Evolutionary conservation across 2,329 filamentous ascomycete genomes (phyloP), one percentile per base, ranked within the genome.

Genomic region (Verticillium alfalfae): DNA sequence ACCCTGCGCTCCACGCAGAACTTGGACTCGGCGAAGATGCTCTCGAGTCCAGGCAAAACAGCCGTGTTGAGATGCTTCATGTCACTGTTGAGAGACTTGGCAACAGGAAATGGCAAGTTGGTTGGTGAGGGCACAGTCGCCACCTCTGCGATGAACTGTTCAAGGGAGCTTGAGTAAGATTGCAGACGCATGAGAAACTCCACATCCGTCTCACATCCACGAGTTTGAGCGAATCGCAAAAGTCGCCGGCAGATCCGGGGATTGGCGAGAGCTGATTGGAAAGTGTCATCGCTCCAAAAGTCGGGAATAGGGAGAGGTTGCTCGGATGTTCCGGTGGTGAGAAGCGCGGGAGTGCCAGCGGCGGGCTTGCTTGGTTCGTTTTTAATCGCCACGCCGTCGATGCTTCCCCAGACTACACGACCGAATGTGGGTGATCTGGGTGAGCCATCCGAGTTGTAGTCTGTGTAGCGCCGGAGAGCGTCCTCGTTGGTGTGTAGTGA

Each of bases 101-200:
- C 73, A 31, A 81, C 67, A 3, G 72, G 70, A 0, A 71, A 63
- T 0, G 81, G 76, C 2, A 84, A 71, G 56, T 73, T 77, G 26
- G 80, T 70, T 13, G 79, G 77, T 8, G 75, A 73, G 31, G 78
- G 78, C 63, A 84, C 75, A 16, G 67, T 67, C 1, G 70, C 68
- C 13, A 73, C 63, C 59, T 76, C 72, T 6, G 76, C 75, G 3
- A 78, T 72, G 34, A 82, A 70, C 60, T 81, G 76, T 57, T 80
- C 74, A 12, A 82, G 64, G 2, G 80, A 73, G 22, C 72, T 68
- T 49, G 76, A 73, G 61, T 82, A 84, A 57, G 77, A 77, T 67
- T 81, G 76, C 54, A 80, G 79, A 71, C 81, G 81, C 60, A 81
- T 72, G 26, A 84, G 71, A 60, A 82, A 84, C 61, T 80, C 81